Base-by-base conservation (phyloP, 1,284 basidiomycete genomes). In the Lentinus polychrous region DNA sequence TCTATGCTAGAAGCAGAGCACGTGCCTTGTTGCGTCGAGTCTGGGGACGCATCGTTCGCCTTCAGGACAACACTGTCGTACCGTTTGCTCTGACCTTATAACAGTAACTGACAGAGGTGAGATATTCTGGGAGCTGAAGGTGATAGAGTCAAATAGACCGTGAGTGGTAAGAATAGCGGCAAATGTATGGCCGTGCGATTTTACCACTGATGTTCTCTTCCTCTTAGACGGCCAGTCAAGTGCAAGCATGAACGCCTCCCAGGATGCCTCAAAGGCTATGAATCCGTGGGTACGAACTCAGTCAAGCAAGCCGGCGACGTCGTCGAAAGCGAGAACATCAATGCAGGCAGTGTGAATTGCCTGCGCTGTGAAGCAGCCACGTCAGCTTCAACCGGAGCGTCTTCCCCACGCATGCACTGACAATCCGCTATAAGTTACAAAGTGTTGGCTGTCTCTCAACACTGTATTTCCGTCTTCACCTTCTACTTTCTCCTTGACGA, bases 331-430 rank as follows among this genome's bases (percentile, higher is more conserved):
- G 54, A 43, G 45, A 45, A 49, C 38, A 34, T 39, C 55, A 46
- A 33, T 45, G 39, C 57, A 58, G 57, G 61, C 49, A 52, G 55
- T 62, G 60, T 55, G 61, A 62, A 61, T 45, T 47, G 27, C 43
- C 41, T 34, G 39, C 41, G 18, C 42, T 41, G 42, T 50, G 34
- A 52, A 53, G 53, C 51, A 52, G 60, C 61, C 61, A 62, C 61
- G 61, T 62, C 61, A 62, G 60, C 57, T 39, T 33, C 27, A 39
- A 31, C 18, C 47, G 47, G 53, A 48, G 31, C 39, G 33, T 36
- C n/a, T 54, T 57, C 53, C 57, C 55, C 55, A 57, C 57, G 55
- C 55, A 45, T 48, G 23, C 47, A 45, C 46, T 37, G 48, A 45
- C 39, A 6, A 40, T 45, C 38, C 46, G 50, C 14, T 59, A 59